These are phyloP conservation scores for Tympanopsis confertula DNA, from an alignment of 2,329 filamentous ascomycete species.

Conservation along the genomic window DNA sequence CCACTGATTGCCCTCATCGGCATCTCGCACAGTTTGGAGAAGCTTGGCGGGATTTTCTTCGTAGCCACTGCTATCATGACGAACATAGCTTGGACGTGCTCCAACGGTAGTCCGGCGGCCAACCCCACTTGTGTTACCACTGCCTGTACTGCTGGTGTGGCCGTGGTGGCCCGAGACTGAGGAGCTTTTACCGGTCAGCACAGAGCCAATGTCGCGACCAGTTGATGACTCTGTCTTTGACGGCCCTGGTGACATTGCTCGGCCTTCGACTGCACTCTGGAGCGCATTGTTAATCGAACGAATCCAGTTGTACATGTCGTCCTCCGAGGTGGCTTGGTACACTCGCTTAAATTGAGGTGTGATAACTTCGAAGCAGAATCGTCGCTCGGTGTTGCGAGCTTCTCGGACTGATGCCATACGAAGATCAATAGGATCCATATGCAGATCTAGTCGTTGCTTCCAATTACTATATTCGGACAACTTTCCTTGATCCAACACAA, in stretches of 20 bases:
- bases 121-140: slow-evolving; percentile 44
- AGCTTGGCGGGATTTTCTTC: slow-evolving; percentile 79
- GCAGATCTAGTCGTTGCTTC: slow-evolving; percentile 92
- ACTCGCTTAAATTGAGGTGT: slow-evolving; percentile 92
- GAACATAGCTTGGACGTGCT: slow-evolving; percentile 59
- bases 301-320: slow-evolving; percentile 97
- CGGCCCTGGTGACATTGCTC: slow-evolving; percentile 19
- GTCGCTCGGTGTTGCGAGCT: slow-evolving; percentile 81
- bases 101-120: slow-evolving; percentile 83
- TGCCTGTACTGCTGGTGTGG: slow-evolving; percentile 34
- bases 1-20: slow-evolving; percentile 83
- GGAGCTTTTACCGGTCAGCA: slow-evolving; percentile 82
- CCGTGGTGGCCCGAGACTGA: slow-evolving; percentile 39
- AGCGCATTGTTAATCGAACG: slow-evolving; percentile 90
- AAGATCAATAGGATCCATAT: slow-evolving; percentile 95
- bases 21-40: slow-evolving; percentile 75
- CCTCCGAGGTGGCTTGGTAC: slow-evolving; percentile 94
- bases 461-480: slow-evolving; percentile 98
- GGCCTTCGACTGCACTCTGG: slow-evolving; percentile 84
- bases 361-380: slow-evolving; percentile 97
- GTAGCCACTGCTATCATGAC: slow-evolving; percentile 58
- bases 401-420: slow-evolving; percentile 95
- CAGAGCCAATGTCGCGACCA: slow-evolving; percentile 79
- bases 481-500: slow-evolving; percentile 91
- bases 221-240: slow-evolving; percentile 40